Base-by-base conservation (phyloP, 768 basidiomycete species). In the Coprinopsis marcescibilis region DNA sequence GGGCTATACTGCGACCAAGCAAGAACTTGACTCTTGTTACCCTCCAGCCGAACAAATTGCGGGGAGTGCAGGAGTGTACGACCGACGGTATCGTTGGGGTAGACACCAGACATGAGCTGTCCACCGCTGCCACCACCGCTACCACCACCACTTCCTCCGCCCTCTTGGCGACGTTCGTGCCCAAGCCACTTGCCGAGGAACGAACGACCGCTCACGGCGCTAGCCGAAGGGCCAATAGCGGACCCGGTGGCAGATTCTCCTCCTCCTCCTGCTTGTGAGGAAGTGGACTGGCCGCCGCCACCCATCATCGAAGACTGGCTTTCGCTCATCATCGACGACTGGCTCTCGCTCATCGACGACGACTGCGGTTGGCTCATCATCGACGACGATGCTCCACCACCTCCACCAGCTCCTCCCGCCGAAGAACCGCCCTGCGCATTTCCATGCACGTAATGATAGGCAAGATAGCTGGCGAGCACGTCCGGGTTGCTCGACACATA, bases 11-110 rank as follows among this genome's bases (percentile, higher is more conserved):
- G 48, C 20, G 60, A 59, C 63, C 63, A 65, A 1, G 53, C 72
- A 10, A 83, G 57, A 19, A 80, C 83, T 52, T 85, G 83, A 0
- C 64, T 65, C 53, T 72, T 68, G 52, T 73, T 72, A 4, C 75
- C 84, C 54, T 83, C 82, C 0, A 87, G 73, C 17, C 56, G 60
- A 6, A 82, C 76, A 23, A 73, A 59, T 0, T 65, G 48, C 0
- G 72, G 55, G 30, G 75, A 69, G 34, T 73, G 75, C 34, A 86
- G 69, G n/a, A 81, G 64, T 0, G 85, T 82, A 32, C 81, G 74
- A 1, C 80, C 81, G 45, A 89, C 62, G 0, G 83, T 85, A 52
- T 72, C 68, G 53, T 76, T 78, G 1, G 84, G 82, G 47, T 65
- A 75, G 13, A 63, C 59, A 10, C 65, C 62, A n/a, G 71, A 65